Evolutionary conservation across 139 green algal genomes (phyloP).

Genomic region (Chlamydomonas sphaeroides): DNA sequence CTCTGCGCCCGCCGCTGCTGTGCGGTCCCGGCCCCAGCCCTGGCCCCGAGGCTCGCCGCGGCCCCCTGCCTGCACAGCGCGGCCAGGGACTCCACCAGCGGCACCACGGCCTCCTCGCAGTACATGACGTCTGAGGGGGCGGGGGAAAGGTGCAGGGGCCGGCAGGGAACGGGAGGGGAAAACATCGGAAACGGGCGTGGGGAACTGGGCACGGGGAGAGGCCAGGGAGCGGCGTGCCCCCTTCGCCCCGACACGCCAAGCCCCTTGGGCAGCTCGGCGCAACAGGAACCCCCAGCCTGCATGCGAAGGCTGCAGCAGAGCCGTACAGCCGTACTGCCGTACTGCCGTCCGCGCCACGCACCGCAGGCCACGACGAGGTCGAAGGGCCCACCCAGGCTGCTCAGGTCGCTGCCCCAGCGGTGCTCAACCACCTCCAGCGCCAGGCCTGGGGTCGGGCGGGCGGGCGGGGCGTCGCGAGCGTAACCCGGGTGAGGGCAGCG

Average conservation of each 20-base stretch:
- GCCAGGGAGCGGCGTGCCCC: too few species aligned
- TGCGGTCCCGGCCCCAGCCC: too few species aligned
- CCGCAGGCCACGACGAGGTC: conserved; percentile 65
- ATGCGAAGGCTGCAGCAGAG: too few species aligned
- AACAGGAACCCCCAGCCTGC: too few species aligned
- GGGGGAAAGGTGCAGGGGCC: not conserved
- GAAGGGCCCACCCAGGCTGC: conserved; percentile 34
- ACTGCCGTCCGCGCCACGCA: too few species aligned
- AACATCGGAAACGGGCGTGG: too few species aligned
- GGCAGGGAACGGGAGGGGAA: not conserved
- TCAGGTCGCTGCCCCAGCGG: conserved; percentile 49
- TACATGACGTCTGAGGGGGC: conserved; percentile 30
- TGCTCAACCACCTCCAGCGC: conserved; percentile 47
- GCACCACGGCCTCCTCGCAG: not conserved
- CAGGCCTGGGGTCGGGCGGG: conserved; percentile 6
- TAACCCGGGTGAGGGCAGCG: too few species aligned
- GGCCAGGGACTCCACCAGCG: conserved; percentile 1
- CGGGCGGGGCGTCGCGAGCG: too few species aligned
- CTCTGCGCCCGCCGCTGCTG: not conserved
- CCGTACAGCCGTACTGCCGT: too few species aligned
- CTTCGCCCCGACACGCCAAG: too few species aligned
- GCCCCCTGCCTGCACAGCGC: not conserved
- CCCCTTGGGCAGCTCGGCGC: too few species aligned
- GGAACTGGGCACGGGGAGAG: too few species aligned
- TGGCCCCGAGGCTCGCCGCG: not conserved